These are phyloP conservation scores for Auricularia auricula-judae DNA, from an alignment of 768 basidiomycete genomes.

Conservation along the genomic window DNA sequence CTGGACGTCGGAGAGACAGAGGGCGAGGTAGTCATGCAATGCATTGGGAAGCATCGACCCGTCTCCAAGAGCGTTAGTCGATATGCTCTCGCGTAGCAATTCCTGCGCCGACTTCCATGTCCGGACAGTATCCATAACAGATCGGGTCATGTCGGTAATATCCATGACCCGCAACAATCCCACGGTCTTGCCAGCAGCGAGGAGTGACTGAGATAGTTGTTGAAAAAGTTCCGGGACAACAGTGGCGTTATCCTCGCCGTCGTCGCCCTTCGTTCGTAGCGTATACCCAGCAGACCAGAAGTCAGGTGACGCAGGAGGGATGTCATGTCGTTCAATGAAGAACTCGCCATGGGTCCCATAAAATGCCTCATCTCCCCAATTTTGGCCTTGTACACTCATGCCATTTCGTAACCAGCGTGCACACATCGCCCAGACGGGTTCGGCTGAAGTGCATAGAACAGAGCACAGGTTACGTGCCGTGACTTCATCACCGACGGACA, in stretches of 20 bases:
- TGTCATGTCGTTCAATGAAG: conserved; percentile 62
- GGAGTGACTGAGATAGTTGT: conserved; percentile 44
- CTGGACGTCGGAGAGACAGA: conserved; percentile 16
- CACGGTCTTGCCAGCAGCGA: conserved; percentile 65
- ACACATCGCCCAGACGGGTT: conserved; percentile 66
- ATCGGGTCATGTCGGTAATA: background rate
- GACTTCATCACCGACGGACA: conserved; percentile 44
- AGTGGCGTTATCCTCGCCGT: conserved; percentile 16
- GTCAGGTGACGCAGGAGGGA: conserved; percentile 44
- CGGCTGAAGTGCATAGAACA: conserved; percentile 50
- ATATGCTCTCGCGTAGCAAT: background rate
- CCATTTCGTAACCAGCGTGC: conserved; percentile 64
- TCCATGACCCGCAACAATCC: conserved; percentile 49
- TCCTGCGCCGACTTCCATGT: background rate
- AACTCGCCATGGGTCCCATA: conserved; percentile 49
- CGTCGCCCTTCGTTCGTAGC: conserved; percentile 28
- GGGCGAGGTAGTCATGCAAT: background rate
- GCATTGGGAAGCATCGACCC: background rate
- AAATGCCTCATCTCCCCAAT: background rate
- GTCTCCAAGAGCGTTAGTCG: background rate
- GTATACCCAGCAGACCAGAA: conserved; percentile 71
- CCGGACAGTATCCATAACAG: background rate
- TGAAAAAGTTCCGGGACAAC: conserved; percentile 51
- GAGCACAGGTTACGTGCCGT: conserved; percentile 47
- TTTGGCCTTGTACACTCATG: conserved; percentile 34